phyloP scores from a whole-genome alignment of 306 rosid genomes.

The Trifolium pratense region DNA sequence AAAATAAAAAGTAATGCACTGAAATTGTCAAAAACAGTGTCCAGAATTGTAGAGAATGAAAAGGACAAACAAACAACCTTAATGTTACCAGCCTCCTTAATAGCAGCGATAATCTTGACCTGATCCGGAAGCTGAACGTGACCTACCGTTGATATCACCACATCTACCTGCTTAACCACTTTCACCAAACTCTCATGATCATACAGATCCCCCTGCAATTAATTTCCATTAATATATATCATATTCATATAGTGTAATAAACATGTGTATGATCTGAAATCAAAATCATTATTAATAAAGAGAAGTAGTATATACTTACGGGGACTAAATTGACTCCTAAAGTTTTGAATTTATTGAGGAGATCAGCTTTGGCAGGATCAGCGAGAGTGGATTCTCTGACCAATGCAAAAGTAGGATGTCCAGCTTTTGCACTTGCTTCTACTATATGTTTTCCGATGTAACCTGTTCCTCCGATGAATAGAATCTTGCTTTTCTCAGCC shows the following conservation, averaged over 20 bases:
- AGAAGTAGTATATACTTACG: constrained; percentile 32
- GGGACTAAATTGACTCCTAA: constrained; percentile 65
- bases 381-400: constrained; percentile 68
- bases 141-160: constrained; percentile 84
- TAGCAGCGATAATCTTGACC: constrained; percentile 82
- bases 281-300: constrained; percentile 9
- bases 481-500: constrained; percentile 82
- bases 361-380: constrained; percentile 64
- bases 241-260: too few relatives aligned
- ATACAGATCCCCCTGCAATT: constrained; percentile 71
- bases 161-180: constrained; percentile 80
- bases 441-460: constrained; percentile 80
- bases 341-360: constrained; percentile 58
- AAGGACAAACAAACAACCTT: constrained; percentile 53
- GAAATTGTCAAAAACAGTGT: background rate
- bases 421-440: constrained; percentile 78
- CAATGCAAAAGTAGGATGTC: constrained; percentile 78
- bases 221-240: background rate
- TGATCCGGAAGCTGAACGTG: constrained; percentile 66
- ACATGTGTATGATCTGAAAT: background rate
- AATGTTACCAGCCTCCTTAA: constrained; percentile 81
- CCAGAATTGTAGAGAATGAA: background rate
- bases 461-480: constrained; percentile 94
- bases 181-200: constrained; percentile 78
- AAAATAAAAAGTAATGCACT: background rate